Percentiles rank a stretch among this genome's conserved stretches.
Evolutionary conservation across 352 stramenopile species (phyloP).

Genomic region (Pythium scleroteichum): DNA sequence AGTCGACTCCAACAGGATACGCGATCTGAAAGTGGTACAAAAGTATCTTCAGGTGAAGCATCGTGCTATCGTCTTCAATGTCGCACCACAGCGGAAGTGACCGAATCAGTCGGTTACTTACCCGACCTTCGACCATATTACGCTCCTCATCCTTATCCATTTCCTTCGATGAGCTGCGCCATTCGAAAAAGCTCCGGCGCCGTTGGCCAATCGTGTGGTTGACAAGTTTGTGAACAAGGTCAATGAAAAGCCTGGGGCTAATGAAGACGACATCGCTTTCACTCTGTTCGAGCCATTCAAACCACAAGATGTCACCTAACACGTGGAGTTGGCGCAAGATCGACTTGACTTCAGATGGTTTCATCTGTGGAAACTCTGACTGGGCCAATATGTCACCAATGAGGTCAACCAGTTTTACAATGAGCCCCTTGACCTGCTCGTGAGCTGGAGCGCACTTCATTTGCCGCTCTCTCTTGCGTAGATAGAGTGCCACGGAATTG

Average conservation of each 20-base stretch:
- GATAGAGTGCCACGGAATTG: no score
- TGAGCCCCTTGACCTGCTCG: no score
- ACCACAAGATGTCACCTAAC: slow-evolving; percentile 25
- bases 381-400: not conserved
- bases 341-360: not conserved
- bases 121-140: no score
- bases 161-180: no score
- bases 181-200: no score
- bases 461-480: no score
- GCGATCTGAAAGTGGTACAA: slow-evolving; percentile 21
- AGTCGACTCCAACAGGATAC: slow-evolving; percentile 7
- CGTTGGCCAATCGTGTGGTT: no score
- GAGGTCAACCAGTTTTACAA: not conserved
- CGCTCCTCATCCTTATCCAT: not conserved
- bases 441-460: no score
- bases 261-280: slow-evolving; percentile 10
- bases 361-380: not conserved
- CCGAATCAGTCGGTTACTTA: not conserved
- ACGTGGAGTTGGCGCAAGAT: slow-evolving; percentile 20
- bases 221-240: slow-evolving; percentile 17
- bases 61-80: slow-evolving; percentile 1
- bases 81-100: slow-evolving; percentile 8
- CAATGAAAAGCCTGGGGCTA: slow-evolving; percentile 8
- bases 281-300: not conserved
- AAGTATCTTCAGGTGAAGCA: slow-evolving; percentile 25